phyloP scores from a whole-genome alignment of 2,329 filamentous ascomycete species.

The Parastagonospora nodorum region DNA sequence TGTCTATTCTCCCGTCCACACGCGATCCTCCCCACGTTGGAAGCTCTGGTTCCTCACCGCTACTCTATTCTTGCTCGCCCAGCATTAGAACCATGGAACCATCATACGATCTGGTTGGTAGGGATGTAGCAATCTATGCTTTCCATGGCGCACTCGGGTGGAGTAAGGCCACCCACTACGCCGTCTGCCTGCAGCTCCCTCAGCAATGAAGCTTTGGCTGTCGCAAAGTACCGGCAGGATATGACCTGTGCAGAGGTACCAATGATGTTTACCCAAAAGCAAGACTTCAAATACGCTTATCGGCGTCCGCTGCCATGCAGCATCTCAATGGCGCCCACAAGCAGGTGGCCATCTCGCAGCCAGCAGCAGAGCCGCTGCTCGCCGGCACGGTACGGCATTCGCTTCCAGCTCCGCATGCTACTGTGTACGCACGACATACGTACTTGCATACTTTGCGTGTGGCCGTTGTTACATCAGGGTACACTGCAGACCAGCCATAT shows the following conservation, averaged over 20 bases:
- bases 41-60: conserved; percentile 32
- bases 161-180: conserved; percentile 26
- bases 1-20: conserved; percentile 35
- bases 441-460: conserved; percentile 38
- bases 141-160: conserved; percentile 28
- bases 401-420: conserved; percentile 25
- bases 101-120: conserved; percentile 12
- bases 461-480: conserved; percentile 31
- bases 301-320: conserved; percentile 29
- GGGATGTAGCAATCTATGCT: conserved; percentile 30
- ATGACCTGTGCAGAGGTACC: background rate
- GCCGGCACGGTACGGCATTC: conserved; percentile 29
- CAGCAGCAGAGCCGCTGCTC: conserved; percentile 39
- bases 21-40: conserved; percentile 12
- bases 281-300: conserved; percentile 13
- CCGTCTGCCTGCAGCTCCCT: conserved; percentile 21
- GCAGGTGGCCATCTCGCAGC: conserved; percentile 30
- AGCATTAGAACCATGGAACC: conserved; percentile 3
- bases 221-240: conserved; percentile 14
- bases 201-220: conserved; percentile 14
- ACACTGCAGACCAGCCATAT: conserved; percentile 36
- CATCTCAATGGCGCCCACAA: conserved; percentile 28
- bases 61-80: conserved; percentile 36
- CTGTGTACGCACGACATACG: conserved; percentile 43
- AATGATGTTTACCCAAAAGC: background rate